Conservation (phyloP, 2,329 filamentous ascomycete species). For the Orbilia javanica region DNA sequence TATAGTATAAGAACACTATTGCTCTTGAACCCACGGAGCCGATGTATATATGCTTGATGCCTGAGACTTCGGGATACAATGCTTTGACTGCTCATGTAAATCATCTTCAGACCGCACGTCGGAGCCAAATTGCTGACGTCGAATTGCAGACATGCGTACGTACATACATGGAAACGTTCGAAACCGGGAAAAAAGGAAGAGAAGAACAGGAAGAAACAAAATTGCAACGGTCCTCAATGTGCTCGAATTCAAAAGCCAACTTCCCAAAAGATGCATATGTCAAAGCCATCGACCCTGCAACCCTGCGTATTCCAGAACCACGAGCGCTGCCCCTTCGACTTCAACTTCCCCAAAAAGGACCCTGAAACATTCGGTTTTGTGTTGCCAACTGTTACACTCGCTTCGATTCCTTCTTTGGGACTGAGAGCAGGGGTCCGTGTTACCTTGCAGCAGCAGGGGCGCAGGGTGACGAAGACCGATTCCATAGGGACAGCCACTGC, state of each 20-base stretch:
- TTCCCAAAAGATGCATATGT: not conserved
- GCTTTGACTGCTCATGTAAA: too few species aligned
- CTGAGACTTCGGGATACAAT: conserved; percentile 2
- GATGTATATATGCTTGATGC: too few species aligned
- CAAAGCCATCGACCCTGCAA: too few species aligned
- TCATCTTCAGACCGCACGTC: not conserved
- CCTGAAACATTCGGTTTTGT: conserved; percentile 19
- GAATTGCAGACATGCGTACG: too few species aligned
- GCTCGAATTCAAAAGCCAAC: not conserved
- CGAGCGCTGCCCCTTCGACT: not conserved
- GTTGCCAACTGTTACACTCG: conserved; percentile 20
- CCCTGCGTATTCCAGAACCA: not conserved
- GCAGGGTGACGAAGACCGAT: not conserved
- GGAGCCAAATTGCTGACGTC: not conserved
- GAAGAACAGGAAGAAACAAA: not conserved
- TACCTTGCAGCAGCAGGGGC: not conserved
- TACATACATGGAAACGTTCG: too few species aligned
- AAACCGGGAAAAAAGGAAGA: too few species aligned
- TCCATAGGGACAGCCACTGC: not conserved
- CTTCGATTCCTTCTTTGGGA: not conserved
- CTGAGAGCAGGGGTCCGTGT: not conserved
- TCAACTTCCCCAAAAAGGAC: conserved; percentile 11
- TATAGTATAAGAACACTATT: too few species aligned
- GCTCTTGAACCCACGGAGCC: too few species aligned
- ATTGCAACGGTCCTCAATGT: not conserved